Evolutionary conservation across 2,329 filamentous ascomycete species (phyloP).

Genomic region (Penicillium sp.): DNA sequence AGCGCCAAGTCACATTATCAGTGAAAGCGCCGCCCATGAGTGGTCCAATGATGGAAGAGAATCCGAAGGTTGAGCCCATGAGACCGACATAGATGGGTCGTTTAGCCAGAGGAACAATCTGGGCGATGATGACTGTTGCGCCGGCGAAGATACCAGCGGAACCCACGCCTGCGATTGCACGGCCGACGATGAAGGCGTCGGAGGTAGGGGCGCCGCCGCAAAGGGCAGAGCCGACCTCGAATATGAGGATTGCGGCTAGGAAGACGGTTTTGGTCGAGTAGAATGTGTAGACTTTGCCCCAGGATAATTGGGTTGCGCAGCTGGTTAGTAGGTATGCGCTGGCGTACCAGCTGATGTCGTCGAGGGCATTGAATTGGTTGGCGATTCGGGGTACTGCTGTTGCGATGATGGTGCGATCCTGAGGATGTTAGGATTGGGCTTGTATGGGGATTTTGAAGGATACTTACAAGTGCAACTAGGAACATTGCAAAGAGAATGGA

Average conservation of each 20-base stretch:
- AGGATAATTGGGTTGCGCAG: conserved; percentile 39
- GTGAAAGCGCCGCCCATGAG: conserved; percentile 49
- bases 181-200: conserved; percentile 36
- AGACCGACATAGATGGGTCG: conserved; percentile 47
- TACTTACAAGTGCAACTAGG: conserved; percentile 2
- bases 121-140: conserved; percentile 27
- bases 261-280: conserved; percentile 40
- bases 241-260: conserved; percentile 34
- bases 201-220: conserved; percentile 36
- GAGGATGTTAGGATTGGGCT: neutral
- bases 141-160: conserved; percentile 36
- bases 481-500: conserved; percentile 11
- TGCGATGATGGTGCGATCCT: conserved; percentile 46
- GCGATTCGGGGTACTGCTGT: conserved; percentile 28
- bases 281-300: conserved; percentile 39
- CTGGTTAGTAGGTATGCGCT: conserved; percentile 44
- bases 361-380: conserved; percentile 28
- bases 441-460: neutral
- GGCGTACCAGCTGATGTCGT: conserved; percentile 66
- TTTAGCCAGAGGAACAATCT: conserved; percentile 53
- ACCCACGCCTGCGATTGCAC: conserved; percentile 39
- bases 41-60: conserved; percentile 49
- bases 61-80: conserved; percentile 58
- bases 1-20: conserved; percentile 39
- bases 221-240: conserved; percentile 41